Conservation (phyloP, 352 stramenopile species). For the Sclerospora graminicola region DNA sequence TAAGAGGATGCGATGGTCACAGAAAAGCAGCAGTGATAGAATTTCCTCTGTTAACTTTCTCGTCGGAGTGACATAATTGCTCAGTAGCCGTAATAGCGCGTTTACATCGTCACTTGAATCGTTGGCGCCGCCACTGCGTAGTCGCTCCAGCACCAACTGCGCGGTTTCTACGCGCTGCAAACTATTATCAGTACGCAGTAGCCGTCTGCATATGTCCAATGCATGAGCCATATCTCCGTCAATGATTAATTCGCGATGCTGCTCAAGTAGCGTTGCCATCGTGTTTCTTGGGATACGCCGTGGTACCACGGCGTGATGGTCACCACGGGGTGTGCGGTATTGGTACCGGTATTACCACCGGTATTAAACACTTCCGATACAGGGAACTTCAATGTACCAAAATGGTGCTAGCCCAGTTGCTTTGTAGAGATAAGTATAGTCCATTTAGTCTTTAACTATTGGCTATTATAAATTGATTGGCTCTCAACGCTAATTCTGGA, state of each 20-base stretch:
- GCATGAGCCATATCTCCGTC: constrained; percentile 35
- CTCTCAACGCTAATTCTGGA: too few species aligned
- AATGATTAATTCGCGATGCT: constrained; percentile 22
- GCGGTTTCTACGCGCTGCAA: constrained; percentile 34
- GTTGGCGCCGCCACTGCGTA: constrained; percentile 30
- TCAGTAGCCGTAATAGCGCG: constrained; percentile 56
- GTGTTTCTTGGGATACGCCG: too few species aligned
- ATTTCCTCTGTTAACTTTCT: constrained; percentile 64
- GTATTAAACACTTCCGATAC: too few species aligned
- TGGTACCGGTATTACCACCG: too few species aligned
- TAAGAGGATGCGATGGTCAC: constrained; percentile 59
- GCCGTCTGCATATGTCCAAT: constrained; percentile 36
- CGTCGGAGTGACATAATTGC: constrained; percentile 63
- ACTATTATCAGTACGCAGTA: constrained; percentile 39
- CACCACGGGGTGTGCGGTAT: too few species aligned
- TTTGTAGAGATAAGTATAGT: too few species aligned
- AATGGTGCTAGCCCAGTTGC: too few species aligned
- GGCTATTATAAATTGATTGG: too few species aligned
- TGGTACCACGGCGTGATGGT: too few species aligned
- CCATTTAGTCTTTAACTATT: too few species aligned
- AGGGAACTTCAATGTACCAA: too few species aligned
- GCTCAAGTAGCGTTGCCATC: too few species aligned
- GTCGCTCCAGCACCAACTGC: constrained; percentile 55
- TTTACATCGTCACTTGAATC: constrained; percentile 66
- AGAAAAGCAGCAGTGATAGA: constrained; percentile 60